Conservation (phyloP, 164 flowering plant species). For the Cinnamomum micranthum region DNA sequence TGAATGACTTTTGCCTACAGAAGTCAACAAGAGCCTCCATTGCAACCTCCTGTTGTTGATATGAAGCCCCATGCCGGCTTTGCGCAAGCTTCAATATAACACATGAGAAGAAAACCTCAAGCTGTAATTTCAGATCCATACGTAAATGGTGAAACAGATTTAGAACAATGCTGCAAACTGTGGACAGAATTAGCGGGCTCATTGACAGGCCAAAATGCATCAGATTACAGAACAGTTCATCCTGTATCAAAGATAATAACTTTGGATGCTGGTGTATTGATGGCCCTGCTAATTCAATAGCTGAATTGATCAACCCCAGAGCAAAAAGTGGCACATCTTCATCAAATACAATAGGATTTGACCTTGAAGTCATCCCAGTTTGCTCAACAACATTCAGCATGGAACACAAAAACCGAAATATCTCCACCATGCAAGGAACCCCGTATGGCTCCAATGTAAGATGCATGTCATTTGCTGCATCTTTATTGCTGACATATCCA, state of each 20-base stretch:
- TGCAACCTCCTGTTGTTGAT: slow-evolving; percentile 40
- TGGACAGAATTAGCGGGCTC: slow-evolving; percentile 36
- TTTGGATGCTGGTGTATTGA: slow-evolving; percentile 27
- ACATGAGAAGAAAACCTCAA: slow-evolving; percentile 42
- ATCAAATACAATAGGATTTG: slow-evolving; percentile 33
- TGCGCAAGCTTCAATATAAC: slow-evolving; percentile 37
- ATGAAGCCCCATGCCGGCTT: slow-evolving; percentile 34
- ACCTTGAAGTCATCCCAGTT: slow-evolving; percentile 25
- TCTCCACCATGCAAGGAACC: slow-evolving; percentile 44
- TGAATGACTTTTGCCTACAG: slow-evolving; percentile 37
- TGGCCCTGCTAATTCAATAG: slow-evolving; percentile 37
- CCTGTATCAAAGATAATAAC: slow-evolving; percentile 32
- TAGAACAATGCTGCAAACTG: slow-evolving; percentile 38
- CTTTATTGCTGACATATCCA: slow-evolving; percentile 14
- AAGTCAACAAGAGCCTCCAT: slow-evolving; percentile 48
- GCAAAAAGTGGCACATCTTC: slow-evolving; percentile 45
- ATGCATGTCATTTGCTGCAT: slow-evolving; percentile 17
- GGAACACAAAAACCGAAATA: slow-evolving; percentile 37
- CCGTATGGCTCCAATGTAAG: slow-evolving; percentile 35
- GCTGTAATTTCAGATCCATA: slow-evolving; percentile 33
- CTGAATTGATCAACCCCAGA: slow-evolving; percentile 38
- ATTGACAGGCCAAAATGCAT: slow-evolving; percentile 44
- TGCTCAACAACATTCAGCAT: slow-evolving; percentile 31
- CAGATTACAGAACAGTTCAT: slow-evolving; percentile 34
- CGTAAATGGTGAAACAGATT: slow-evolving; percentile 37